Conservation (phyloP, 2,329 filamentous ascomycete species). For the Nannizziopsis barbatae region DNA sequence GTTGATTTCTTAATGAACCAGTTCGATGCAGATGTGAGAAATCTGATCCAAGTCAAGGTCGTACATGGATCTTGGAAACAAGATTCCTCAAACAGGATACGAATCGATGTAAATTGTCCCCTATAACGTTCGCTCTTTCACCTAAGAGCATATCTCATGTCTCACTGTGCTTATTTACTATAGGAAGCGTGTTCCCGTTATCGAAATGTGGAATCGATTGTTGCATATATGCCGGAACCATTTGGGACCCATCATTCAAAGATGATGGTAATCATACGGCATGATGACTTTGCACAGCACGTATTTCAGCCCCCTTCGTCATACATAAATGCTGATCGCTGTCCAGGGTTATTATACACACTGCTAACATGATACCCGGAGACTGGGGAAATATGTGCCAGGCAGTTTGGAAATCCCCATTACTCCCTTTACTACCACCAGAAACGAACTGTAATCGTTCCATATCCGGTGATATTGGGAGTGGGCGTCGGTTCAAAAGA, state of each 20-base stretch:
- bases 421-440: conserved; percentile 44
- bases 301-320: conserved; percentile 11
- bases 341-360: conserved; percentile 61
- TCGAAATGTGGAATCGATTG: conserved; percentile 57
- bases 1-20: conserved; percentile 50
- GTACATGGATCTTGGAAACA: conserved; percentile 57
- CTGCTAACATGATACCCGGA: conserved; percentile 77
- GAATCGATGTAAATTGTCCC: conserved; percentile 44
- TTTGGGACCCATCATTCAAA: conserved; percentile 82
- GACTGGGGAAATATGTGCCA: conserved; percentile 88
- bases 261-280: conserved; percentile 72
- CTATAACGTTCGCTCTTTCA: background rate
- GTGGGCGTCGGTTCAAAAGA: conserved; percentile 59
- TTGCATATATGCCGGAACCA: conserved; percentile 68
- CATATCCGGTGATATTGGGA: conserved; percentile 37
- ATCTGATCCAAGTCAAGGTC: conserved; percentile 45
- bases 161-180: conserved; percentile 5
- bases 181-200: conserved; percentile 53
- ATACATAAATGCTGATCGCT: background rate
- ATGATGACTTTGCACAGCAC: conserved; percentile 61
- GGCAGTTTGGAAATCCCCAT: conserved; percentile 65
- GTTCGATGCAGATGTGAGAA: conserved; percentile 47
- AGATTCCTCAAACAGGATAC: conserved; percentile 50
- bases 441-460: background rate
- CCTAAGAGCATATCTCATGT: background rate